A percentile compares a stretch with the other conserved stretches of the same genome.
These are phyloP conservation scores for Herpetospermum pedunculosum DNA, from an alignment of 306 rosid species.

Conservation along the genomic window DNA sequence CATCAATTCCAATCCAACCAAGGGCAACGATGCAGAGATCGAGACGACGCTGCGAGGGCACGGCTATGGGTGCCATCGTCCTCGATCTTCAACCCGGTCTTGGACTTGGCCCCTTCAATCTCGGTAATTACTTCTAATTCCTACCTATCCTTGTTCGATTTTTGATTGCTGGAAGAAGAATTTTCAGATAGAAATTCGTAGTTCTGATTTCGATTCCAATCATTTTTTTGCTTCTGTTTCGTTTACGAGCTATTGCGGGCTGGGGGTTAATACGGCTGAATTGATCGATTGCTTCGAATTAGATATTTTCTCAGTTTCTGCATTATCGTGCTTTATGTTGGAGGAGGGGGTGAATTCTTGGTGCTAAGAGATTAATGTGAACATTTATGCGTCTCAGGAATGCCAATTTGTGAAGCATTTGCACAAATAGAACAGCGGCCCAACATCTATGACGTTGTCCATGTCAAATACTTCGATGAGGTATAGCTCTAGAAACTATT, in stretches of 20 bases:
- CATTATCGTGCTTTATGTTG: too few species aligned
- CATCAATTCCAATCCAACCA: not conserved
- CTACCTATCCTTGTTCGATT: not conserved
- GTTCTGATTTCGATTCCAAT: not conserved
- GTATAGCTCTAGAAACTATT: slow-evolving; percentile 25
- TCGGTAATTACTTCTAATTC: slow-evolving; percentile 32
- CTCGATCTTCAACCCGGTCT: slow-evolving; percentile 93
- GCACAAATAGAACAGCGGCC: slow-evolving; percentile 89
- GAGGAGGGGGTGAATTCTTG: not conserved
- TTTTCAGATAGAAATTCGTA: not conserved
- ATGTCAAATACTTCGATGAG: slow-evolving; percentile 92
- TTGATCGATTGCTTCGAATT: not conserved
- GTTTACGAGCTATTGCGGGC: not conserved
- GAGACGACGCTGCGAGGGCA: slow-evolving; percentile 92
- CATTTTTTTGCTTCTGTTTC: not conserved
- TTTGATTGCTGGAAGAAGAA: not conserved
- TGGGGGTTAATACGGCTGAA: not conserved
- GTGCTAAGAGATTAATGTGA: not conserved
- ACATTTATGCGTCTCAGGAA: slow-evolving; percentile 37
- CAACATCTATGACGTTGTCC: slow-evolving; percentile 87
- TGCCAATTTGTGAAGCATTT: slow-evolving; percentile 97
- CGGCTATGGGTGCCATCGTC: slow-evolving; percentile 95
- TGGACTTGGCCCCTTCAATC: slow-evolving; percentile 81
- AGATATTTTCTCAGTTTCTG: too few species aligned
- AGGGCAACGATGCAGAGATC: slow-evolving; percentile 44